phyloP scores from a whole-genome alignment of 306 rosid species.

The Oxytropis ochrocephala region DNA sequence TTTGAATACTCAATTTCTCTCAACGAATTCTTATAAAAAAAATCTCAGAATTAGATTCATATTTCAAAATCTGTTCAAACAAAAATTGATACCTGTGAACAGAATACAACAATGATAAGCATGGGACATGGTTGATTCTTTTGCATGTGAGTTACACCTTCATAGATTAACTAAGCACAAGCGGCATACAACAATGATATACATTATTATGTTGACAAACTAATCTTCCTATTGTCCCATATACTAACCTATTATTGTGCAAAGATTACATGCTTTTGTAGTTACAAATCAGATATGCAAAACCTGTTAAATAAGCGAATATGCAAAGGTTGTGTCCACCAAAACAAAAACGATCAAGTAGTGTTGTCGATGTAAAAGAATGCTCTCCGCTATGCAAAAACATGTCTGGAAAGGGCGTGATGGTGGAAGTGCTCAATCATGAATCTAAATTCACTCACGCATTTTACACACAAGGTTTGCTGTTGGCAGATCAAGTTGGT shows the following conservation, averaged over 20 bases:
- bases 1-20: no score
- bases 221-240: not conserved
- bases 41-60: no score
- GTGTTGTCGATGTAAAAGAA: slow-evolving; percentile 5
- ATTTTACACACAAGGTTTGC: slow-evolving; percentile 91
- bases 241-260: not conserved
- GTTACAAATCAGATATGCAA: slow-evolving; percentile 14
- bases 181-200: not conserved
- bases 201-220: not conserved
- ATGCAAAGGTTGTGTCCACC: not conserved
- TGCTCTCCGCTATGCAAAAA: not conserved
- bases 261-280: not conserved
- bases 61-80: not conserved
- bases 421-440: slow-evolving; percentile 10
- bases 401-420: not conserved
- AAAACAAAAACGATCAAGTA: not conserved
- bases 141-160: not conserved
- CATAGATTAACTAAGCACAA: not conserved
- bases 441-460: slow-evolving; percentile 56
- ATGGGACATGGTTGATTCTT: not conserved
- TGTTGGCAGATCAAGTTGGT: slow-evolving; percentile 77
- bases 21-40: no score
- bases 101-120: not conserved
- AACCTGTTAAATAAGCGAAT: not conserved
- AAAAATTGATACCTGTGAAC: not conserved